Percentiles rank a stretch among this genome's conserved stretches.
Evolutionary conservation across 768 basidiomycete genomes (phyloP).

Genomic region (Podaxis sp.): DNA sequence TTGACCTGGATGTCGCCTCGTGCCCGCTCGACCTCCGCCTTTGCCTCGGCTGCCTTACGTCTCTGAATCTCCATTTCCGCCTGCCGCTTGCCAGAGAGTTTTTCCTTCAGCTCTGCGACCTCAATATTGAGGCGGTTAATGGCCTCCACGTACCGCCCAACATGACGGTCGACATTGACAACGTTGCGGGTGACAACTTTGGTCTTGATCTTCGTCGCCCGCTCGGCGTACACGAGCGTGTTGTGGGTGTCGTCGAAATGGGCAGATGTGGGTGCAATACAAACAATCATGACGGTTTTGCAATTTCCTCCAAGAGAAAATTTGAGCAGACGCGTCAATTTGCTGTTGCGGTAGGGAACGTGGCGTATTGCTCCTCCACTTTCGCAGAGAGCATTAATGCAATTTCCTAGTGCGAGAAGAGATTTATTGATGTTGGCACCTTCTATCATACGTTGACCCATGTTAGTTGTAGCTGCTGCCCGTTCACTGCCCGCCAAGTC

Average conservation of each 20-base stretch:
- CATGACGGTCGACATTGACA: slow-evolving; percentile 91
- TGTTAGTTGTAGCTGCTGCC: slow-evolving; percentile 93
- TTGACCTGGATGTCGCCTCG: slow-evolving; percentile 69
- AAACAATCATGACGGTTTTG: slow-evolving; percentile 99
- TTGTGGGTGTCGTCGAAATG: slow-evolving; percentile 99
- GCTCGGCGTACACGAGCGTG: slow-evolving; percentile 94
- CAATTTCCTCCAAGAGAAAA: slow-evolving; percentile 98
- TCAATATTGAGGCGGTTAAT: slow-evolving; percentile 85
- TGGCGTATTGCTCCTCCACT: slow-evolving; percentile 85
- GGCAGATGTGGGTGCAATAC: slow-evolving; percentile 88
- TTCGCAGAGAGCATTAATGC: slow-evolving; percentile 97
- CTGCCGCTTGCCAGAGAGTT: slow-evolving; percentile 67
- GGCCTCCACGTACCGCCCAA: slow-evolving; percentile 92
- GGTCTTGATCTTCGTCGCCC: slow-evolving; percentile 97
- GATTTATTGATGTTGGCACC: slow-evolving; percentile 99
- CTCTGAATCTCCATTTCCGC: slow-evolving; percentile 59
- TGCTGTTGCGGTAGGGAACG: slow-evolving; percentile 96
- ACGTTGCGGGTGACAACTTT: slow-evolving; percentile 95
- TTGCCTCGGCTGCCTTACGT: slow-evolving; percentile 68
- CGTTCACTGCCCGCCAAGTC: slow-evolving; percentile 97
- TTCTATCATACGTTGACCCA: slow-evolving; percentile 97
- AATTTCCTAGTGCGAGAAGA: slow-evolving; percentile 93
- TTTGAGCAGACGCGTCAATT: slow-evolving; percentile 94
- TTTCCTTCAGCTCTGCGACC: slow-evolving; percentile 82
- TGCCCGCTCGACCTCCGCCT: slow-evolving; percentile 68